Conservation (phyloP, 106 monocot genomes). For the Dactylorhiza incarnata region DNA sequence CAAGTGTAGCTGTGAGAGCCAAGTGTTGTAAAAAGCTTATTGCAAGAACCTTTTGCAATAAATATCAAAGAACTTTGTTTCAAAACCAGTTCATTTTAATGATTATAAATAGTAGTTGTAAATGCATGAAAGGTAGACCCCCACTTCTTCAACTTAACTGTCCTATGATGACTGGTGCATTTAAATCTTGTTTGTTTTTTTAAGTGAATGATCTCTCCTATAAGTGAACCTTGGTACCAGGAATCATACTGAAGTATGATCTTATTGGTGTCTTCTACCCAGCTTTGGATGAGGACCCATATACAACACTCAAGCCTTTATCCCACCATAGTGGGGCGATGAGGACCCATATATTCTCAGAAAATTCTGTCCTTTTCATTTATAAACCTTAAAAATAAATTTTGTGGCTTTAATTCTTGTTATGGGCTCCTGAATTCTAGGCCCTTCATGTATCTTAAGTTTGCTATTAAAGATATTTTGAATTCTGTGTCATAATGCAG, state of each 20-base stretch:
- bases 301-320: no score
- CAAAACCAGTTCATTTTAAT: background rate
- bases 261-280: background rate
- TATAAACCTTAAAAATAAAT: background rate
- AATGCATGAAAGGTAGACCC: background rate
- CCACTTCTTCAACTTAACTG: background rate
- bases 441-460: background rate
- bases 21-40: background rate
- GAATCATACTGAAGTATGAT: background rate
- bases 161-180: background rate
- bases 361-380: background rate
- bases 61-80: background rate
- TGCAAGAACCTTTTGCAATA: background rate
- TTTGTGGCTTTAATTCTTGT: background rate
- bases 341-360: background rate
- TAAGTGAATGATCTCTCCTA: background rate
- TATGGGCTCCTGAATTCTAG: background rate
- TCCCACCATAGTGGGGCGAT: background rate
- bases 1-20: background rate
- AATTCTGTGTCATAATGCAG: slow-evolving; percentile 24
- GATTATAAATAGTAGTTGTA: background rate
- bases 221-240: background rate
- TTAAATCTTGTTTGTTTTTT: background rate
- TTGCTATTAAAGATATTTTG: background rate
- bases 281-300: no score